A percentile compares a stretch with the other conserved stretches of the same genome.
Evolutionary conservation across 352 stramenopile genomes (phyloP).

Genomic region (Globisporangium emineosum): DNA sequence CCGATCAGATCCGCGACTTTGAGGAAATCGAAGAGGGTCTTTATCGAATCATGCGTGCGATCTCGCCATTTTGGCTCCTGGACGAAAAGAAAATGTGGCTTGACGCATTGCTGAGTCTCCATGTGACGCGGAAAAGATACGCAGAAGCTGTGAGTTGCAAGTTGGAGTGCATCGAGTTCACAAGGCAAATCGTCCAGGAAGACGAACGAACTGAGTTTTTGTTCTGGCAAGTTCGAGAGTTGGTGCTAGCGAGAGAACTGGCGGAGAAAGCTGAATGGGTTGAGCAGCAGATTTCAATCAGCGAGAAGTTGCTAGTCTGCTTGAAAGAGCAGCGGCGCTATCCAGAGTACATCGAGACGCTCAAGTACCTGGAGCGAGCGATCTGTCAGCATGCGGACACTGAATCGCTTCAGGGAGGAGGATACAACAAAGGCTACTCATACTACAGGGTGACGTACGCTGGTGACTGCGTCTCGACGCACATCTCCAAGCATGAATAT

Average conservation of each 20-base stretch:
- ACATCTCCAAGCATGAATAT: slow-evolving; percentile 44
- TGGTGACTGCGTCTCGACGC: slow-evolving; percentile 47
- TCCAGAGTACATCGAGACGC: slow-evolving; percentile 48
- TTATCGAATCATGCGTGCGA: slow-evolving; percentile 37
- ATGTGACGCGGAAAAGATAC: slow-evolving; percentile 36
- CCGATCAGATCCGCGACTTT: slow-evolving; percentile 25
- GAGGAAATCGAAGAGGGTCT: slow-evolving; percentile 73
- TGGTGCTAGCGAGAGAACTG: slow-evolving; percentile 34
- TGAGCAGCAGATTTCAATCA: slow-evolving; percentile 49
- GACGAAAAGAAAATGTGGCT: slow-evolving; percentile 62
- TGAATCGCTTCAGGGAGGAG: slow-evolving; percentile 11
- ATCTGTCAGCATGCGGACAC: slow-evolving; percentile 27
- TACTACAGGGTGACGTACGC: slow-evolving; percentile 61
- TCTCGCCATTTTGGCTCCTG: slow-evolving; percentile 56
- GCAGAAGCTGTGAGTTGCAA: slow-evolving; percentile 67
- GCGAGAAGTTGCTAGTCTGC: slow-evolving; percentile 40
- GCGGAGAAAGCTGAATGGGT: slow-evolving; percentile 47
- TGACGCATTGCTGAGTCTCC: slow-evolving; percentile 52
- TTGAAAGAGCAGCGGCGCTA: slow-evolving; percentile 35
- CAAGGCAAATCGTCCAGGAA: slow-evolving; percentile 13
- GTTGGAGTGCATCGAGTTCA: slow-evolving; percentile 40
- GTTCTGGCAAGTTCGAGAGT: slow-evolving; percentile 38
- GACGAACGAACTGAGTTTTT: slow-evolving; percentile 3
- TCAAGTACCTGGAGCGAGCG: slow-evolving; percentile 36
- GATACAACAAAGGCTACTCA: slow-evolving; percentile 17